Percentiles rank a stretch among this genome's conserved stretches.
These are phyloP conservation scores for Xylariaceae sp. DNA, from an alignment of 2,329 filamentous ascomycete genomes.

Conservation along the genomic window DNA sequence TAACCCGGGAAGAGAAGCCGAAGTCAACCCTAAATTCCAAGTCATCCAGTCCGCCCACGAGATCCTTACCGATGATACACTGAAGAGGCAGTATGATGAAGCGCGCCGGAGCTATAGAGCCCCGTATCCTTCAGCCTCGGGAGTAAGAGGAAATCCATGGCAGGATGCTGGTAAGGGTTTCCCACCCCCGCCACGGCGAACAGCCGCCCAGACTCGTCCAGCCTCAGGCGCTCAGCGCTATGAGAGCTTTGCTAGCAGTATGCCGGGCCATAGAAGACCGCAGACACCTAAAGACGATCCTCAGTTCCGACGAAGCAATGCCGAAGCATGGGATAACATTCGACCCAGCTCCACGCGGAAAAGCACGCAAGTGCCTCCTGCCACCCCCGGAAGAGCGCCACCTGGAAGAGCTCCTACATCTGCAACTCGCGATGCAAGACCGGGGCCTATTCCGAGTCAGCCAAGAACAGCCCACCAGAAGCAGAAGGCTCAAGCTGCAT, in stretches of 20 bases:
- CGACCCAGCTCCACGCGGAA: conserved; percentile 32
- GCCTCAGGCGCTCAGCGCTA: conserved; percentile 55
- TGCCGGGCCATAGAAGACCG: conserved; percentile 31
- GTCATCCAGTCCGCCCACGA: conserved; percentile 87
- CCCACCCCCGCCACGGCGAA: conserved; percentile 54
- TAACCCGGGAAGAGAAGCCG: conserved; percentile 81
- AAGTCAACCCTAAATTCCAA: conserved; percentile 83
- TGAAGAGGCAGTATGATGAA: conserved; percentile 61
- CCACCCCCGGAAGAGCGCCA: conserved; percentile 35
- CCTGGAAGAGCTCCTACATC: conserved; percentile 39
- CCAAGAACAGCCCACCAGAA: conserved; percentile 60
- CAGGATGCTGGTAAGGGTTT: conserved; percentile 56
- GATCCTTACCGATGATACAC: conserved; percentile 62
- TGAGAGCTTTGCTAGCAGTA: conserved; percentile 35
- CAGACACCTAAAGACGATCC: conserved; percentile 35
- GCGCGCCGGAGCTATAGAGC: conserved; percentile 46
- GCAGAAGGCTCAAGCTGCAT: conserved; percentile 61
- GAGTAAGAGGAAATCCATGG: conserved; percentile 65
- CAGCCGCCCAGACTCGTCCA: conserved; percentile 28
- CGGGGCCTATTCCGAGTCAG: conserved; percentile 46
- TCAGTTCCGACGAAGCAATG: conserved; percentile 37
- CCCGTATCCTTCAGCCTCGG: conserved; percentile 57
- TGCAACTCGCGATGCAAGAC: conserved; percentile 35
- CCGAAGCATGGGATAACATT: conserved; percentile 48
- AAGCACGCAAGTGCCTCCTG: conserved; percentile 35